A percentile compares a stretch with the other conserved stretches of the same genome.
phyloP scores from a whole-genome alignment of 108 stramenopile species.

The Cyclotella cryptica region DNA sequence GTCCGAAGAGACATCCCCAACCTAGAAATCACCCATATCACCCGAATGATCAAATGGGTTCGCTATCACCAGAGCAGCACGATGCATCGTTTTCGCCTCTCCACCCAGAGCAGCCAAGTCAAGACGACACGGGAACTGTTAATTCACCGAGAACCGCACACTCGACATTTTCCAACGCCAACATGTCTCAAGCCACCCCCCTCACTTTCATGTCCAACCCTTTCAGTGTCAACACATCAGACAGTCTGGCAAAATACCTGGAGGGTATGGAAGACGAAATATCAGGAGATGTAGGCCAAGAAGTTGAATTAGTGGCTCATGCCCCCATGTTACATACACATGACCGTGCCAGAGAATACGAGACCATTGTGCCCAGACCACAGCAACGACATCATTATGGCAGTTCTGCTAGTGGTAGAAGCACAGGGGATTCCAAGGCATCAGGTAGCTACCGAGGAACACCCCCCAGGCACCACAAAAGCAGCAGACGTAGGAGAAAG shows the following conservation, averaged over 20 bases:
- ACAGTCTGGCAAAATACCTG: conserved; percentile 35
- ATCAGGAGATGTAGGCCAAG: conserved; percentile 50
- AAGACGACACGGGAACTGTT: conserved; percentile 1
- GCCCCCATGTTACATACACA: conserved; percentile 29
- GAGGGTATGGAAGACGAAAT: conserved; percentile 49
- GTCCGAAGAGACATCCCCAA: conserved; percentile 14
- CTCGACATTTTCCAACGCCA: neutral
- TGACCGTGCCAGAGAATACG: conserved; percentile 11
- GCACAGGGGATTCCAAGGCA: neutral
- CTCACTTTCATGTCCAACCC: conserved; percentile 34
- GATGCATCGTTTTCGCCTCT: neutral
- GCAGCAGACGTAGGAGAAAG: conserved; percentile 26
- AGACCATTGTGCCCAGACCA: neutral
- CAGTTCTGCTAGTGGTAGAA: neutral
- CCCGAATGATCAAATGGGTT: neutral
- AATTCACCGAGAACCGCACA: conserved; percentile 4
- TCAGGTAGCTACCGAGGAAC: conserved; percentile 11
- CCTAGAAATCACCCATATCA: conserved; percentile 15
- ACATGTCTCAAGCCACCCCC: conserved; percentile 24
- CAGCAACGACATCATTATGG: conserved; percentile 1
- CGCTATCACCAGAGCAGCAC: neutral
- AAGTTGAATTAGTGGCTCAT: conserved; percentile 49
- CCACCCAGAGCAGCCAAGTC: neutral
- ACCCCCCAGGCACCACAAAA: conserved; percentile 8
- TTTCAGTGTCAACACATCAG: conserved; percentile 27